phyloP scores from a whole-genome alignment of 1,139 yeast genomes.

The Keqinozyma sinolaborantium region DNA sequence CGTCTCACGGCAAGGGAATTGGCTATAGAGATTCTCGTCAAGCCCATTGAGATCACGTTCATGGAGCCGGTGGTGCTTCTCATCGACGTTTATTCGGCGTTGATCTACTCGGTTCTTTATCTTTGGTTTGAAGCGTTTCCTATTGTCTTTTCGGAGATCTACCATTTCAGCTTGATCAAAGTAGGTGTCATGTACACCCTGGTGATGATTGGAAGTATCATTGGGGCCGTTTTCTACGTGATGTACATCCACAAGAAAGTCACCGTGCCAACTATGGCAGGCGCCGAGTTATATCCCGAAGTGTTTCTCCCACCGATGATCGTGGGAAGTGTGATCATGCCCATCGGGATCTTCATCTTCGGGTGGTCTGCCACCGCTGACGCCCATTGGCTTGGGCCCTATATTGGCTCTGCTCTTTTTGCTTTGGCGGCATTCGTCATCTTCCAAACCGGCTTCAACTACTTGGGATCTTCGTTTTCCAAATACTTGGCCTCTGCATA shows the following conservation, averaged over 20 bases:
- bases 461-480: constrained; percentile 61
- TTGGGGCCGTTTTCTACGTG: constrained; percentile 21
- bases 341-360: constrained; percentile 27
- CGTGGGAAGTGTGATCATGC: constrained; percentile 22
- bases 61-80: constrained; percentile 32
- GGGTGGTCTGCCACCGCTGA: constrained; percentile 26
- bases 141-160: constrained; percentile 18
- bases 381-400: constrained; percentile 30
- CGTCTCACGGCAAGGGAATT: constrained; percentile 20
- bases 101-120: constrained; percentile 27
- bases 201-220: constrained; percentile 15
- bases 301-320: constrained; percentile 52
- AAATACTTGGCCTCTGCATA: constrained; percentile 27
- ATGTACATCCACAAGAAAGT: constrained; percentile 14
- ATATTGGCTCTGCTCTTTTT: constrained; percentile 26
- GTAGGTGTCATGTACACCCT: constrained; percentile 20
- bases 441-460: constrained; percentile 40
- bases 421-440: constrained; percentile 25
- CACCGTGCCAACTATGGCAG: constrained; percentile 23
- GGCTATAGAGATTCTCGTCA: constrained; percentile 20
- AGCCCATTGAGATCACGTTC: constrained; percentile 28
- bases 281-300: constrained; percentile 52
- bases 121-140: constrained; percentile 34
- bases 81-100: constrained; percentile 25
- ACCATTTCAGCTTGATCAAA: constrained; percentile 24